These are phyloP conservation scores for Scenedesmus sp. DNA, from an alignment of 163 green algal species.

Conservation along the genomic window DNA sequence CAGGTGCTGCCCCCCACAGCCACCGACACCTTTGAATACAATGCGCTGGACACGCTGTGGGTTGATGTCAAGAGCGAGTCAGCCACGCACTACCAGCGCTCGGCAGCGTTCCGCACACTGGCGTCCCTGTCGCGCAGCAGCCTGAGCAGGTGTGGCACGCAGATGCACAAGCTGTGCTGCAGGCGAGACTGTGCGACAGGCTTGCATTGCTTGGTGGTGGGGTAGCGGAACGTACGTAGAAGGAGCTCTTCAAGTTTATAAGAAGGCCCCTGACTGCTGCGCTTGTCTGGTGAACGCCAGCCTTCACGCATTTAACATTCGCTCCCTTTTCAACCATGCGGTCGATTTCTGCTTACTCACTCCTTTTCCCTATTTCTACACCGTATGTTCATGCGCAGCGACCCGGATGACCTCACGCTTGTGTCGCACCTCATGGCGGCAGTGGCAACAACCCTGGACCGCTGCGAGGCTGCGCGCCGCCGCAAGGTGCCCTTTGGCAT, in stretches of 20 bases:
- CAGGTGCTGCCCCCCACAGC: constrained; percentile 21
- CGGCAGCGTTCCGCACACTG: constrained; percentile 54
- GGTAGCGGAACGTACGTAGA: too few species aligned
- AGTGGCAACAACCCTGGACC: constrained; percentile 13
- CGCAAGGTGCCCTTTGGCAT: constrained; percentile 34
- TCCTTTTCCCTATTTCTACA: not conserved
- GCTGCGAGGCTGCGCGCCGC: constrained; percentile 36
- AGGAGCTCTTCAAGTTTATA: too few species aligned
- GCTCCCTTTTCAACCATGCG: too few species aligned
- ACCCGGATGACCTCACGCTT: constrained; percentile 26
- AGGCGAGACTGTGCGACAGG: not conserved
- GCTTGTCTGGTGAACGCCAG: too few species aligned
- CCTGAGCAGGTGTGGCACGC: constrained; percentile 1
- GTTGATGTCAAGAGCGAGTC: constrained; percentile 57
- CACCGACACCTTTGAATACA: constrained; percentile 44
- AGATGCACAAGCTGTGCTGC: not conserved
- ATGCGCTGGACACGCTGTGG: constrained; percentile 62
- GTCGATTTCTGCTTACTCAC: not conserved
- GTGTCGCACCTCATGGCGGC: constrained; percentile 29
- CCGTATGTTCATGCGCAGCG: not conserved
- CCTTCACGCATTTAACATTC: too few species aligned
- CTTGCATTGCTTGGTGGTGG: too few species aligned
- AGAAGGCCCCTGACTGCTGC: too few species aligned
- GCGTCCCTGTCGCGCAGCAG: constrained; percentile 39
- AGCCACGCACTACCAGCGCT: constrained; percentile 56